Base-by-base conservation (phyloP, 2,329 filamentous ascomycete species). In the Penicillium palitans region DNA sequence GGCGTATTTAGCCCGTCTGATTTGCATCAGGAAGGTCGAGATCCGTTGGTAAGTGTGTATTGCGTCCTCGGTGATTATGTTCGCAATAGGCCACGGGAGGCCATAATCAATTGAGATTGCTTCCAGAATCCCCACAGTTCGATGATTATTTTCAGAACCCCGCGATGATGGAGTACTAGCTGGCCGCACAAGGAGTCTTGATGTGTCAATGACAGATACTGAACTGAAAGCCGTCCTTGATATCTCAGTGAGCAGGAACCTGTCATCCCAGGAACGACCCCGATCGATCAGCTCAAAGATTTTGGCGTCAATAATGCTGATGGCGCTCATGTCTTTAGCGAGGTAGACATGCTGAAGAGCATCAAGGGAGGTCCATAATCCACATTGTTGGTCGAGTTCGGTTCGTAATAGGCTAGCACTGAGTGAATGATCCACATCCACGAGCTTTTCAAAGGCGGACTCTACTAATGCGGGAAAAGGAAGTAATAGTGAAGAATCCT, bases 221-320 rank as follows among this genome's bases (percentile, higher is more conserved):
- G 69, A 70, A 6, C 79, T 81, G 70, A 91, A 92, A 0, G 89
- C 86, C 56, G 87, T 87, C 58, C 91, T 89, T 0, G 89, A 87
- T 2, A 91, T 76, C 64, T 93, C 90, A 0, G 90, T 95, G 29
- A 97, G 78, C 0, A 89, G 82, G 68, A 93, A 96, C 21, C 87
- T 85, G 71, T 97, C 91, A 61, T 88, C 87, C 93, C 92, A 97
- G 37, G 74, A 74, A 69, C 74, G 70, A 13, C 77, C 76, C 49
- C 74, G 79, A 64, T 95, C 90, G 45, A 97, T 83, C 49, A 89
- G 87, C 55, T 87, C 84, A 69, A 96, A 96, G 1, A 97, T 73
- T 13, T 83, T 83, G 27, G 82, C 81, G 13, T 88, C 84, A 65
- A 96, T 88, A 0, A 78, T 74, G 47, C 88, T 83, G 1, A 88